phyloP scores from a whole-genome alignment of 208 protist species.

The Tritrichomonas foetus region DNA sequence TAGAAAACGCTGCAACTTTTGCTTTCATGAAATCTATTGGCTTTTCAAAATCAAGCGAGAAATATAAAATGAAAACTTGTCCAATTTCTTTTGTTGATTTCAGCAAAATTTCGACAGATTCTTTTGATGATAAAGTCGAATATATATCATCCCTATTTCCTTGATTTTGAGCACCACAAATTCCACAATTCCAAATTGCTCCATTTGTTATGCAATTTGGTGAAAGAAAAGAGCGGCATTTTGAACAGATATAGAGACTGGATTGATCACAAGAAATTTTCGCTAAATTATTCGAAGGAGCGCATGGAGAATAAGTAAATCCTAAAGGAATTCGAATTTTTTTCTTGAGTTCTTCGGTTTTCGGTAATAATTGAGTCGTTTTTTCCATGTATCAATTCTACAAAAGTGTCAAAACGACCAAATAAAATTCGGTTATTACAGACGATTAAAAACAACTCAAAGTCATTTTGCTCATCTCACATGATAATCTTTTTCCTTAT shows the following conservation, averaged over 20 bases:
- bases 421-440: too few species aligned
- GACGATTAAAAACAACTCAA: too few species aligned
- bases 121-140: background rate
- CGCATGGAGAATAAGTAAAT: background rate
- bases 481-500: too few species aligned
- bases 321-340: background rate
- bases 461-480: too few species aligned
- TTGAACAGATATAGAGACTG: background rate
- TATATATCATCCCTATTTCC: background rate
- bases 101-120: background rate
- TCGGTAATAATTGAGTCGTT: background rate
- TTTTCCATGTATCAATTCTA: background rate
- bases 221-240: background rate
- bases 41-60: background rate
- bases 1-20: background rate
- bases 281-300: background rate
- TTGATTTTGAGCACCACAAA: background rate
- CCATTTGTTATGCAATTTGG: background rate
- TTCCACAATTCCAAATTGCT: background rate
- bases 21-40: background rate
- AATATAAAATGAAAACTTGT: background rate
- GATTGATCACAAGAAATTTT: background rate
- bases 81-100: background rate
- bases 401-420: too few species aligned
- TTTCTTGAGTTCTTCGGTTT: background rate